These are phyloP conservation scores for Hemerocallis citrina DNA, from an alignment of 106 monocot species.

Conservation along the genomic window DNA sequence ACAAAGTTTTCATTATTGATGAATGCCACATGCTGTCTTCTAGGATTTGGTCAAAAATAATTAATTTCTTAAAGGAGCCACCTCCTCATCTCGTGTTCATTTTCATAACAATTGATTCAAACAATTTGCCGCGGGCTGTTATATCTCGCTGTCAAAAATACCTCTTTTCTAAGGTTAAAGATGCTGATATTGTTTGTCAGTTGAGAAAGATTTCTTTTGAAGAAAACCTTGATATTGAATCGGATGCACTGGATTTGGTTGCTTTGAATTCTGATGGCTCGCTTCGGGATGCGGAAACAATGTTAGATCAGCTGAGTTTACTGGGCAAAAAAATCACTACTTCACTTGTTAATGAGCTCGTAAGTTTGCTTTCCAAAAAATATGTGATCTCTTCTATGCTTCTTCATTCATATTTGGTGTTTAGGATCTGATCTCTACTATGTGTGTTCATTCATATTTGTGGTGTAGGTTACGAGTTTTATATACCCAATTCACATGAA, in stretches of 20 bases:
- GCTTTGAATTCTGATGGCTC: constrained; percentile 69
- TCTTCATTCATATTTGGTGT: background rate
- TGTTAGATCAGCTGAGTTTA: constrained; percentile 55
- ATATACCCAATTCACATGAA: background rate
- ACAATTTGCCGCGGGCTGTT: constrained; percentile 42
- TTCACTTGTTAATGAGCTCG: constrained; percentile 60
- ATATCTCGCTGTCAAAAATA: constrained; percentile 60
- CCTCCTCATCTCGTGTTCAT: constrained; percentile 45
- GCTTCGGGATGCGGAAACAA: constrained; percentile 66
- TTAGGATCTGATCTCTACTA: background rate
- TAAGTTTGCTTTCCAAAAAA: constrained; percentile 21
- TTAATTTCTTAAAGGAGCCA: constrained; percentile 57
- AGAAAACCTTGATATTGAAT: constrained; percentile 59
- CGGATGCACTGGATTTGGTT: constrained; percentile 52
- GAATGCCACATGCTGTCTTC: constrained; percentile 59
- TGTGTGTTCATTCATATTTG: background rate
- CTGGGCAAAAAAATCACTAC: constrained; percentile 54
- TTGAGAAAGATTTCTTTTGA: constrained; percentile 38
- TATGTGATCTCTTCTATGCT: background rate
- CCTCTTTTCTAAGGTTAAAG: constrained; percentile 64
- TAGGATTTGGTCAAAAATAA: constrained; percentile 46
- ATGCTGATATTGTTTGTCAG: constrained; percentile 39
- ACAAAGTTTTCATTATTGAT: constrained; percentile 52
- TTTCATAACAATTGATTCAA: constrained; percentile 52
- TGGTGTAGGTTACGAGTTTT: background rate